These are phyloP conservation scores for Grosmannia huntii DNA, from an alignment of 2,329 filamentous ascomycete species.

Conservation along the genomic window DNA sequence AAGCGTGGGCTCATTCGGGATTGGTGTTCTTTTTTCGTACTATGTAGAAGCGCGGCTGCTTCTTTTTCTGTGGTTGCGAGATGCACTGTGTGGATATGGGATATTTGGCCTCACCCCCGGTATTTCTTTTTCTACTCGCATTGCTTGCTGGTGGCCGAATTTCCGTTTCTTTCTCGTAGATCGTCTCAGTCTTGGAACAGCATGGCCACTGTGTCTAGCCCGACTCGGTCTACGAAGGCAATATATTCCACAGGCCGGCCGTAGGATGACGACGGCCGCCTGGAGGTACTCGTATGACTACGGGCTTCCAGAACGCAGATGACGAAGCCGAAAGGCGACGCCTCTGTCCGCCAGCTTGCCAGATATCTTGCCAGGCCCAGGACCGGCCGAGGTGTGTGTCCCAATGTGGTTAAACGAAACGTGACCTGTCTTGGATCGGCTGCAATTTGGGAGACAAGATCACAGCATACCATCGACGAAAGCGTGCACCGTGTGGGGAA, in stretches of 20 bases:
- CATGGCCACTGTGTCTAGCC: not conserved
- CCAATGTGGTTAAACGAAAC: not conserved
- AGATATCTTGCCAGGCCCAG: not conserved
- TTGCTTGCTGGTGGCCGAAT: not conserved
- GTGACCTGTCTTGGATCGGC: not conserved
- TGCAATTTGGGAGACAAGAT: slow-evolving; percentile 1
- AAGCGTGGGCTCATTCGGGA: not conserved
- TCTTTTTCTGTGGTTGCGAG: not conserved
- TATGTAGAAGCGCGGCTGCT: not conserved
- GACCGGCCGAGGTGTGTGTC: not conserved
- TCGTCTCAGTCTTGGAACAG: not conserved
- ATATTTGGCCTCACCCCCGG: not conserved
- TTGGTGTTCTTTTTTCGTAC: not conserved
- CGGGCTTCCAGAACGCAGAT: not conserved
- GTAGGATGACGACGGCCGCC: not conserved
- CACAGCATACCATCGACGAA: not conserved
- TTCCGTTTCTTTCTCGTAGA: slow-evolving; percentile 2
- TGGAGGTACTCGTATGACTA: not conserved
- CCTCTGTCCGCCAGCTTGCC: not conserved
- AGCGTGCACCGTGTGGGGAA: not conserved
- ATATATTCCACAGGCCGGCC: not conserved
- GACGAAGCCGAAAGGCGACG: not conserved
- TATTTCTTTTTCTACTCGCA: not conserved
- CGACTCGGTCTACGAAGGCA: not conserved
- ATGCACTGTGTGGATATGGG: not conserved